Conservation (phyloP, 257 asterid species). For the Euphrasia confusa region DNA sequence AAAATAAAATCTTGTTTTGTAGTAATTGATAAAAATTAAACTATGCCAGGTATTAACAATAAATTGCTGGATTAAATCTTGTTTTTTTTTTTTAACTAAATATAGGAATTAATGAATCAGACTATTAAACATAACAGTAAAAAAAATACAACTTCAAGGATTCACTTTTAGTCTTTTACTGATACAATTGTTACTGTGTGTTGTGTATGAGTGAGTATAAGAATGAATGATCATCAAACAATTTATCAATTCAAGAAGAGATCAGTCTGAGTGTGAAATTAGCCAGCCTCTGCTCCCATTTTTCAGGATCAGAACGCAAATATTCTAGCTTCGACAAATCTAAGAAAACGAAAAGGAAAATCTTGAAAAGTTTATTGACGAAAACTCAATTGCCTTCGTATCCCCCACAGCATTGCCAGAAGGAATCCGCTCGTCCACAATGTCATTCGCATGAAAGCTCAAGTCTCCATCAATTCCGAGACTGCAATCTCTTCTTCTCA, state of each 20-base stretch:
- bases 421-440: not conserved
- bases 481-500: slow-evolving; percentile 57
- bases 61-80: too few species aligned
- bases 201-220: not conserved
- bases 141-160: too few species aligned
- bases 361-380: not conserved
- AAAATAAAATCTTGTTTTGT: too few species aligned
- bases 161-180: too few species aligned
- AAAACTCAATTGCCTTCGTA: not conserved
- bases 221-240: not conserved
- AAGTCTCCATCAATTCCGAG: slow-evolving; percentile 31
- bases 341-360: too few species aligned
- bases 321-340: not conserved
- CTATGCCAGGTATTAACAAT: too few species aligned
- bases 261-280: not conserved
- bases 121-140: too few species aligned
- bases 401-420: not conserved
- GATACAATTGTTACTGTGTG: not conserved
- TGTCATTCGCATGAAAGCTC: not conserved
- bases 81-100: too few species aligned
- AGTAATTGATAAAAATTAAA: too few species aligned
- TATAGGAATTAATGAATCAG: too few species aligned
- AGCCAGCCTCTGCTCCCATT: not conserved
- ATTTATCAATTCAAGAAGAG: not conserved
- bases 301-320: not conserved